Base-by-base conservation (phyloP, 1,284 basidiomycete genomes). In the Melampsora medusae region DNA sequence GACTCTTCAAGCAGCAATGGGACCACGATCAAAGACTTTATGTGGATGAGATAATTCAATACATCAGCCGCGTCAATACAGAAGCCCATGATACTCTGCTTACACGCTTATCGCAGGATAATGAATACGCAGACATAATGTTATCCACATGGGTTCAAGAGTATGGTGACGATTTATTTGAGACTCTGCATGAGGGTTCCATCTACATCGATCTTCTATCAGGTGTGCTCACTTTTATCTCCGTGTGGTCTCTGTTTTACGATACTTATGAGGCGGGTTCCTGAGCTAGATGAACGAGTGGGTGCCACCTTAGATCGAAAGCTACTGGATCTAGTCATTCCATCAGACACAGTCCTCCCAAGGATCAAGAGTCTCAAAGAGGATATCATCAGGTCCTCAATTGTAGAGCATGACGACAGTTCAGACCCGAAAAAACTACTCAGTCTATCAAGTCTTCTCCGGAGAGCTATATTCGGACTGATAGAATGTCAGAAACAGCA, bases 291-390 rank as follows among this genome's bases (percentile, higher is more conserved):
- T 14, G 28, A 59, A 59, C 56, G 56, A 9, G 56, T 22, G 10
- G 56, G 56, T 16, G 22, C 56, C 2, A 59, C 56, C 56, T 59
- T 59, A 5, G 56, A 59, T 25, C 56, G 56, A 59, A 59, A 59
- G 56, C 28, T 59, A 28, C 28, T 59, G 56, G 56, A 59, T 59
- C 10, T 59, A 31, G 56, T 59, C 22, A 59, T 59, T 25, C 56
- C 56, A 25, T 59, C 56, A 5, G 56, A 59, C 25, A 4, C 10
- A 31, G 56, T 59, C 28, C 22, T 31, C 28, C n/a, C n/a, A 31
- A 59, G 28, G 22, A 22, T 59, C 7, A 59, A 59, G 17, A 22
- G 16, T 22, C 22, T 59, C 10, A 59, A 59, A 59, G 56, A 59
- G 56, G 56, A 59, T 31, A 59, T 59, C 28, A 59, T 59, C 56